phyloP scores from a whole-genome alignment of 2,329 filamentous ascomycete species.

The Dothideomycetidae sp. region DNA sequence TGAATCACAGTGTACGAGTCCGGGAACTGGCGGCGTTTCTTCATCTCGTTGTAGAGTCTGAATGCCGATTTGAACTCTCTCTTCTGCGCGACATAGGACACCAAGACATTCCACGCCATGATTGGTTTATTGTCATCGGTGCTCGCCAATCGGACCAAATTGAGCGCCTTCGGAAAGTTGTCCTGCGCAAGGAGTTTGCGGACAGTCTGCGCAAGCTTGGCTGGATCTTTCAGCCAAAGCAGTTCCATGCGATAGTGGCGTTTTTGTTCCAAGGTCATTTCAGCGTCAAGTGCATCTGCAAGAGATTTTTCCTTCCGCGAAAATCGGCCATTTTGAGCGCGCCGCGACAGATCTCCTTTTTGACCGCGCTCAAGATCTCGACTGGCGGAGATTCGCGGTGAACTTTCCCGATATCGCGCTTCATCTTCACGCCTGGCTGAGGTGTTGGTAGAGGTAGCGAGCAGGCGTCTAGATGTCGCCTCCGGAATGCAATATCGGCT shows the following conservation, averaged over 20 bases:
- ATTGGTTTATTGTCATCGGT: conserved; percentile 46
- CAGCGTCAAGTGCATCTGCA: not conserved
- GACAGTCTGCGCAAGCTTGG: conserved; percentile 57
- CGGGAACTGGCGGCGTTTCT: conserved; percentile 71
- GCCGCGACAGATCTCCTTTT: too few species aligned
- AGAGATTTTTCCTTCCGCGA: not conserved
- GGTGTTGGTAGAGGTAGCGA: too few species aligned
- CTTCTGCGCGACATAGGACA: conserved; percentile 54
- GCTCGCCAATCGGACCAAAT: conserved; percentile 56
- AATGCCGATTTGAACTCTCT: conserved; percentile 50
- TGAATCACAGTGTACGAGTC: conserved; percentile 74
- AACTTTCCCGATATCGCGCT: too few species aligned
- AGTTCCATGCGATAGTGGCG: conserved; percentile 32
- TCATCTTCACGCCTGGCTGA: too few species aligned
- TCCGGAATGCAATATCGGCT: too few species aligned
- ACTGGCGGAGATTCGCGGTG: too few species aligned
- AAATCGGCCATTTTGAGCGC: not conserved
- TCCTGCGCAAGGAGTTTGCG: conserved; percentile 43
- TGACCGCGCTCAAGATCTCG: too few species aligned
- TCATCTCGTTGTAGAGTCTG: conserved; percentile 97
- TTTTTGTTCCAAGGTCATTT: not conserved
- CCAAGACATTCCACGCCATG: conserved; percentile 79
- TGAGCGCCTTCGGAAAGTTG: conserved; percentile 51
- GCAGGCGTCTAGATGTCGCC: too few species aligned
- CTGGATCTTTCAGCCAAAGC: conserved; percentile 51